Percentiles rank a stretch among this genome's conserved stretches.
Conservation (phyloP, 441 rosid genomes). For the Codiaeum variegatum region DNA sequence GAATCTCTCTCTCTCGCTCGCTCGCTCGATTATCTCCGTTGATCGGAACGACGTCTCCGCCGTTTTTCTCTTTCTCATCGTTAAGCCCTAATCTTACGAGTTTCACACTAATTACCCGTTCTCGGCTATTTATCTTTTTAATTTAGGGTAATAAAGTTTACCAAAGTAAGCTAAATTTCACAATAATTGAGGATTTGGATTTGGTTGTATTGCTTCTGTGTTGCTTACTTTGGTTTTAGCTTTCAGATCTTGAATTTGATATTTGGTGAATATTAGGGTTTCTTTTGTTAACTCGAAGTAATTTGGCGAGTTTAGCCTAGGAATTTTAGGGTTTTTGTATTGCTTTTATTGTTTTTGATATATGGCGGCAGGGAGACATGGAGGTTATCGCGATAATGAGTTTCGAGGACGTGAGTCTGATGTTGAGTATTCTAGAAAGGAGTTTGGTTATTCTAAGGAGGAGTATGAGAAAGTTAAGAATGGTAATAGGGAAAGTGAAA, state of each 20-base stretch:
- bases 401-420: conserved; percentile 57
- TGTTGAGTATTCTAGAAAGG: conserved; percentile 46
- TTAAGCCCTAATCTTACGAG: conserved; percentile 21
- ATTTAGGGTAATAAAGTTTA: no score
- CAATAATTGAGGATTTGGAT: conserved; percentile 7
- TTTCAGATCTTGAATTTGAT: conserved; percentile 12
- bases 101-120: no score
- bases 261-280: background rate
- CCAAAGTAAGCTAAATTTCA: background rate
- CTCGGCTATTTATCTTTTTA: background rate
- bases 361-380: conserved; percentile 91
- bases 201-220: conserved; percentile 6
- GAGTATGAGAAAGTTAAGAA: conserved; percentile 39
- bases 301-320: conserved; percentile 18
- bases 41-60: conserved; percentile 27
- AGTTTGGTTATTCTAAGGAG: conserved; percentile 44
- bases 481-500: conserved; percentile 36
- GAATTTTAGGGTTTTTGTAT: conserved; percentile 18
- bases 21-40: background rate
- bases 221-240: conserved; percentile 15
- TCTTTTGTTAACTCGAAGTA: background rate
- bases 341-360: conserved; percentile 18
- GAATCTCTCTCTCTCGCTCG: background rate
- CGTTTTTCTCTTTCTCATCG: conserved; percentile 21
- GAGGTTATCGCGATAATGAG: conserved; percentile 65